Evolutionary conservation across 345 rosid species (phyloP).

Genomic region (Populus nigra): DNA sequence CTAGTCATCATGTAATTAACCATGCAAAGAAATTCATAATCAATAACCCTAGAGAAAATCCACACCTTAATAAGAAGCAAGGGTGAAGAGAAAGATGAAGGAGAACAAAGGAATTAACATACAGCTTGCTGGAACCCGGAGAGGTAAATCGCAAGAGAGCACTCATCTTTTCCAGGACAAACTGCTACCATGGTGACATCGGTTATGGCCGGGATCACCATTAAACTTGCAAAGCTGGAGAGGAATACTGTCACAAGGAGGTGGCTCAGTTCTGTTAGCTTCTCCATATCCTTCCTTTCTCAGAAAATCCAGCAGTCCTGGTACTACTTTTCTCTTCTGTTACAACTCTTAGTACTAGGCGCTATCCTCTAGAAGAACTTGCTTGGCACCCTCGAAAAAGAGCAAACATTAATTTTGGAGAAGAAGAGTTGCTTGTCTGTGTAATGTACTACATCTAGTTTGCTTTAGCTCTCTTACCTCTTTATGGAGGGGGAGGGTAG

Average conservation of each 20-base stretch:
- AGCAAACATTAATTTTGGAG: background rate
- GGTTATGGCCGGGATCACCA: conserved; percentile 62
- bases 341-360: background rate
- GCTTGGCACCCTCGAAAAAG: background rate
- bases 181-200: conserved; percentile 79
- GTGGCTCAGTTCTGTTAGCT: conserved; percentile 39
- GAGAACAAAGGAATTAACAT: conserved; percentile 6
- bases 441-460: no score
- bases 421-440: background rate
- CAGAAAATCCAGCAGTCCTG: background rate
- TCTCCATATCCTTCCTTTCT: conserved; percentile 18
- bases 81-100: background rate
- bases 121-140: conserved; percentile 84
- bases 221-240: conserved; percentile 33
- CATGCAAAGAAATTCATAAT: background rate
- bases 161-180: conserved; percentile 63
- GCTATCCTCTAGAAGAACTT: background rate
- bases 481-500: background rate
- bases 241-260: conserved; percentile 59
- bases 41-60: background rate
- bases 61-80: background rate
- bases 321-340: background rate
- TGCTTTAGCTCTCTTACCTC: background rate
- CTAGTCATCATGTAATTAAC: background rate
- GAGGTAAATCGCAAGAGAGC: conserved; percentile 87